phyloP scores from a whole-genome alignment of 768 basidiomycete genomes.

The Botryobasidium botryosum region DNA sequence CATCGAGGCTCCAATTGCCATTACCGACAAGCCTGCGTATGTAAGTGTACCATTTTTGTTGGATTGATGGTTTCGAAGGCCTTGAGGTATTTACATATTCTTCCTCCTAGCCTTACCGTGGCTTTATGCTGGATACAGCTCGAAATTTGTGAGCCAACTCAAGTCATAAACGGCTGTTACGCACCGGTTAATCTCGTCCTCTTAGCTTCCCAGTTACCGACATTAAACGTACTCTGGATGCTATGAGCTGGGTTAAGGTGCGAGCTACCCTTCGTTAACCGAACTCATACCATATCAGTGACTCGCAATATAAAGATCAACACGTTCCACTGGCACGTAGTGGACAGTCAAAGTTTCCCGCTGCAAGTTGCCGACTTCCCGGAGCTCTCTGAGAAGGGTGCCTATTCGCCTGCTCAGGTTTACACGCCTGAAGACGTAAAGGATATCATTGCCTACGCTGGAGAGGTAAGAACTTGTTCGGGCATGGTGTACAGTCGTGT shows the following conservation, averaged over 20 bases:
- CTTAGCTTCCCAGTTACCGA: conserved; percentile 42
- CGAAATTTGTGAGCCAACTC: conserved; percentile 46
- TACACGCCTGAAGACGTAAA: conserved; percentile 43
- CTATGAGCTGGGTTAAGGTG: conserved; percentile 61
- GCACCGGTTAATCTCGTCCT: conserved; percentile 1
- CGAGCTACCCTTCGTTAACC: too few species aligned
- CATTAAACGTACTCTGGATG: conserved; percentile 51
- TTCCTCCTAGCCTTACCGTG: conserved; percentile 64
- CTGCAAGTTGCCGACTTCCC: conserved; percentile 43
- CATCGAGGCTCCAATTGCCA: conserved; percentile 36
- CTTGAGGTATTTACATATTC: too few species aligned
- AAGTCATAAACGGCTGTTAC: neutral
- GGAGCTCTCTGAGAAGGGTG: conserved; percentile 37
- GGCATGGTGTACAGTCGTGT: neutral
- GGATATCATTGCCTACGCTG: conserved; percentile 49
- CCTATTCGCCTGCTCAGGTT: conserved; percentile 35
- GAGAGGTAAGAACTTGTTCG: conserved; percentile 47
- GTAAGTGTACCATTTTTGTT: conserved; percentile 24
- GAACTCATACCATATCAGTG: too few species aligned
- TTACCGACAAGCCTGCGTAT: conserved; percentile 48
- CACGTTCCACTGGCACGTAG: conserved; percentile 72
- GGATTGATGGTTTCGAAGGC: too few species aligned
- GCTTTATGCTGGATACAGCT: conserved; percentile 66
- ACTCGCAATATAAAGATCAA: too few species aligned
- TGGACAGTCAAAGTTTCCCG: conserved; percentile 65